These are phyloP conservation scores for Monosporozyma unispora DNA, from an alignment of 805 yeast species.

Conservation along the genomic window DNA sequence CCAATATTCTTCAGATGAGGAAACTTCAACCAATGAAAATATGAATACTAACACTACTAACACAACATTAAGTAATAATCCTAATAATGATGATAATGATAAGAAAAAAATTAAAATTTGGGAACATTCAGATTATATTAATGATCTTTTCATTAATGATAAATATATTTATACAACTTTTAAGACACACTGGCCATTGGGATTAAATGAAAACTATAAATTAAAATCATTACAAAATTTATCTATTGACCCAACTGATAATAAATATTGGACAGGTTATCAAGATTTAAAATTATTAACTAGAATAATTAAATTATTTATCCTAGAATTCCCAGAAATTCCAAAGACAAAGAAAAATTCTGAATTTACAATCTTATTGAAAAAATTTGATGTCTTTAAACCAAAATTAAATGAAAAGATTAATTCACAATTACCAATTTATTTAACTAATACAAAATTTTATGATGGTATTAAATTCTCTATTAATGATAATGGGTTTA, in stretches of 20 bases:
- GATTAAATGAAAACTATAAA: slow-evolving; percentile 17
- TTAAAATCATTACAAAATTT: slow-evolving; percentile 13
- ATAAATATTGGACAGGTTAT: slow-evolving; percentile 22
- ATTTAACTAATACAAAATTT: slow-evolving; percentile 6
- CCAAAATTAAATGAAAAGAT: slow-evolving; percentile 8
- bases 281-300: slow-evolving; percentile 15
- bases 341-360: slow-evolving; percentile 16
- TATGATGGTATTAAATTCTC: slow-evolving; percentile 8
- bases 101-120: slow-evolving; percentile 14
- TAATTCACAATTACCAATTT: slow-evolving; percentile 9
- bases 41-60: background rate
- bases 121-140: slow-evolving; percentile 21
- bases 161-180: slow-evolving; percentile 11
- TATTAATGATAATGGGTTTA: slow-evolving; percentile 8
- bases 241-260: slow-evolving; percentile 1
- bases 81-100: background rate
- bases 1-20: background rate
- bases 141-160: slow-evolving; percentile 13
- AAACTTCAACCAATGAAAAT: background rate
- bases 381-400: slow-evolving; percentile 15
- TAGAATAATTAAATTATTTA: slow-evolving; percentile 14
- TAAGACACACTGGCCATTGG: slow-evolving; percentile 25
- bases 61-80: background rate
- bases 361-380: slow-evolving; percentile 15
- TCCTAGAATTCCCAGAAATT: slow-evolving; percentile 20